These are phyloP conservation scores for Tremellales sp. DNA, from an alignment of 1,284 basidiomycete genomes.

Conservation along the genomic window DNA sequence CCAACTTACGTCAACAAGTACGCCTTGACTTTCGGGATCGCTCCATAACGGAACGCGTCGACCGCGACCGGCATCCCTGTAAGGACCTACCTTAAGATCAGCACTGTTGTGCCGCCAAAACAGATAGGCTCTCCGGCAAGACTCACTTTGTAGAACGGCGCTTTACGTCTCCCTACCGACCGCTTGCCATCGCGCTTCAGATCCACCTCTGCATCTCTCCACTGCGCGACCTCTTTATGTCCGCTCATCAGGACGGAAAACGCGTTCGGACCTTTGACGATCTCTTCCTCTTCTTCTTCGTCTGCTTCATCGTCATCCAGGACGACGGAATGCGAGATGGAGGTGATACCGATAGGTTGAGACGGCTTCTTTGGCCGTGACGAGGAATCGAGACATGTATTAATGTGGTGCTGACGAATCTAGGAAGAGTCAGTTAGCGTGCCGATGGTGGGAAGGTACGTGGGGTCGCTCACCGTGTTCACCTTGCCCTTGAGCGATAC, in stretches of 20 bases:
- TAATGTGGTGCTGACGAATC: slow-evolving; percentile 43
- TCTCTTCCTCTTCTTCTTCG: slow-evolving; percentile 12
- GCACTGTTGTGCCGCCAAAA: not conserved
- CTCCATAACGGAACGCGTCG: slow-evolving; percentile 89
- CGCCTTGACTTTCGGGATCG: slow-evolving; percentile 78
- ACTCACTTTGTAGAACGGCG: slow-evolving; percentile 85
- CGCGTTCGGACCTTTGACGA: slow-evolving; percentile 50
- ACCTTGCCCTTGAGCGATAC: slow-evolving; percentile 25
- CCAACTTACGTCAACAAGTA: slow-evolving; percentile 76
- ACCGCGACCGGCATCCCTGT: slow-evolving; percentile 97
- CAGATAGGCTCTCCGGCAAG: too few relatives aligned
- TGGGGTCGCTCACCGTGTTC: slow-evolving; percentile 24
- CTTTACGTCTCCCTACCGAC: slow-evolving; percentile 61
- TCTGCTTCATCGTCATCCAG: slow-evolving; percentile 15
- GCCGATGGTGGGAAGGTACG: not conserved
- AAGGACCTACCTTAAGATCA: slow-evolving; percentile 51
- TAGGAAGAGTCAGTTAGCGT: slow-evolving; percentile 13
- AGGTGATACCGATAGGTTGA: slow-evolving; percentile 27
- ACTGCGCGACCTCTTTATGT: slow-evolving; percentile 70
- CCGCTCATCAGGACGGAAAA: slow-evolving; percentile 82
- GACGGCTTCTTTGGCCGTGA: slow-evolving; percentile 7
- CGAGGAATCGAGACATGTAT: slow-evolving; percentile 40
- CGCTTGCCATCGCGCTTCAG: slow-evolving; percentile 44
- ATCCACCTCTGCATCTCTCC: slow-evolving; percentile 66
- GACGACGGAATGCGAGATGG: slow-evolving; percentile 21